These are phyloP conservation scores for Dryadomyces sulphureus DNA, from an alignment of 2,329 filamentous ascomycete species.

Conservation along the genomic window DNA sequence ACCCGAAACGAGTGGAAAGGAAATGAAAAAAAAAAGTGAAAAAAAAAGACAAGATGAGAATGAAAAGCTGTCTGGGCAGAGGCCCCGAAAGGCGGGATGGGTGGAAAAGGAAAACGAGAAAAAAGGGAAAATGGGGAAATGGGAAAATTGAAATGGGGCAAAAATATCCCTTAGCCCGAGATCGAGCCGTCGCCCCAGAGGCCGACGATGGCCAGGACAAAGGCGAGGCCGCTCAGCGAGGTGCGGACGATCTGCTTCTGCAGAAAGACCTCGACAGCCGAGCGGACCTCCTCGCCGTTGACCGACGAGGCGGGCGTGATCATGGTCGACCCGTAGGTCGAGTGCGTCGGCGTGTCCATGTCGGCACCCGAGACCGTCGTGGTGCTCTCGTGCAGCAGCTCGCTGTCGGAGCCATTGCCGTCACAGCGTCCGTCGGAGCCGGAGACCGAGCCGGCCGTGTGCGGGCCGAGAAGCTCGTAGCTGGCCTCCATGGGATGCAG, in stretches of 20 bases:
- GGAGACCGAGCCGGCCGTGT: constrained; percentile 17
- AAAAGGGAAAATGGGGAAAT: too few species aligned
- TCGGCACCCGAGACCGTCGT: background rate
- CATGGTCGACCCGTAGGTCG: constrained; percentile 14
- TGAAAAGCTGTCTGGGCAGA: background rate
- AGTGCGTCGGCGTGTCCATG: background rate
- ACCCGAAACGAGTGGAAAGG: background rate
- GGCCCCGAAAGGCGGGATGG: too few species aligned
- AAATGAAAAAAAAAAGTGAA: background rate
- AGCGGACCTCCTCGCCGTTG: constrained; percentile 49
- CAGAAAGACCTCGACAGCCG: constrained; percentile 38
- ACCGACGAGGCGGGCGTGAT: constrained; percentile 28
- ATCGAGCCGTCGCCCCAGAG: constrained; percentile 48
- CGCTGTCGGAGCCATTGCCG: constrained; percentile 14
- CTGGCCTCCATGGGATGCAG: constrained; percentile 48
- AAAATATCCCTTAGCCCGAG: constrained; percentile 1
- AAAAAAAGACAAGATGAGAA: background rate
- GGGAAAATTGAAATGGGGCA: too few species aligned
- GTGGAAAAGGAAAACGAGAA: background rate
- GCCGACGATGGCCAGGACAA: constrained; percentile 46
- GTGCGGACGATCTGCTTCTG: constrained; percentile 40
- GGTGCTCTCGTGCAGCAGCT: background rate
- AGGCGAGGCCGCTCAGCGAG: constrained; percentile 37
- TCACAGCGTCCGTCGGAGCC: constrained; percentile 26
- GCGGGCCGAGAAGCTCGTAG: constrained; percentile 39